Evolutionary conservation across 2,329 filamentous ascomycete genomes (phyloP).

Genomic region (Chaetomium olivaceum): DNA sequence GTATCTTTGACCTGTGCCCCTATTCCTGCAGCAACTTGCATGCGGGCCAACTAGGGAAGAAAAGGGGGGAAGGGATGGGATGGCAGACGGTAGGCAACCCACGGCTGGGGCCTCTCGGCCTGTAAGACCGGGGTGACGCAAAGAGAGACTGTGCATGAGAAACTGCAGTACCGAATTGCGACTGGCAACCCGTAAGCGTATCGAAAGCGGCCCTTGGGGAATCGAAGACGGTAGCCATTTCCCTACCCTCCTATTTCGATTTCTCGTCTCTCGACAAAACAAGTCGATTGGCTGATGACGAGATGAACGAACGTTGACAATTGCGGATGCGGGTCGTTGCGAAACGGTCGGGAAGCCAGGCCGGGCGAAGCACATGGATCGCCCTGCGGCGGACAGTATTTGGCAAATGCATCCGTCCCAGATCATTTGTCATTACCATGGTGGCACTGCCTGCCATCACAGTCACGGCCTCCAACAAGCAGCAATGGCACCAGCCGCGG

Average conservation of each 20-base stretch:
- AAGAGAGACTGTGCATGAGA: slow-evolving; percentile 3
- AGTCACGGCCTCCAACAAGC: background rate
- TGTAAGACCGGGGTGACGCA: slow-evolving; percentile 6
- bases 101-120: slow-evolving; percentile 6
- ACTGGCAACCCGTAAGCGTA: background rate
- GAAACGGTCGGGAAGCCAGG: slow-evolving; percentile 11
- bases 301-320: slow-evolving; percentile 8
- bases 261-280: background rate
- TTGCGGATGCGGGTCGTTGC: background rate
- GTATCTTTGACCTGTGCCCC: slow-evolving; percentile 15
- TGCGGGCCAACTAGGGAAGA: background rate
- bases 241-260: background rate
- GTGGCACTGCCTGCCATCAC: slow-evolving; percentile 6
- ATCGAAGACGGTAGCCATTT: background rate
- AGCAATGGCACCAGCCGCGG: background rate
- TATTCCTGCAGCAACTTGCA: slow-evolving; percentile 22
- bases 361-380: slow-evolving; percentile 15
- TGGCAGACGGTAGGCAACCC: slow-evolving; percentile 9
- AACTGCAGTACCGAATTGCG: background rate
- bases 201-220: background rate
- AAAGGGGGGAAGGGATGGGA: background rate
- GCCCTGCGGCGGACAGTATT: background rate
- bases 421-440: slow-evolving; percentile 11
- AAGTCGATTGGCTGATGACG: slow-evolving; percentile 3
- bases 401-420: background rate